phyloP scores from a whole-genome alignment of 169 alveolate genomes.

The Plasmodium reichenowi region DNA sequence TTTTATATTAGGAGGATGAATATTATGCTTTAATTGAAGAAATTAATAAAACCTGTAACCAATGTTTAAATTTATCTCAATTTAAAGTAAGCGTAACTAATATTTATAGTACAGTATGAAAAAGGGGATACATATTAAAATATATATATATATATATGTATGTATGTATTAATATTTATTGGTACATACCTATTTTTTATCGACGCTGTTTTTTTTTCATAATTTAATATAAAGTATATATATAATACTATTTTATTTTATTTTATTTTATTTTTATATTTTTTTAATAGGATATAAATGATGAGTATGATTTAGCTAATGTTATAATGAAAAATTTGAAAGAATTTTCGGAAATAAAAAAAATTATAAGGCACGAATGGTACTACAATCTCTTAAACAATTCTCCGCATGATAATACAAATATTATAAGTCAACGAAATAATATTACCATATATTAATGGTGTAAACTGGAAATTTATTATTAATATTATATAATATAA shows the following conservation, averaged over 20 bases:
- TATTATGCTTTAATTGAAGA: conserved; percentile 62
- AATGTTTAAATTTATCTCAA: conserved; percentile 57
- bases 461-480: neutral
- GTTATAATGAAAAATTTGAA: conserved; percentile 52
- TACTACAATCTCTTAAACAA: conserved; percentile 47
- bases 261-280: neutral
- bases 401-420: conserved; percentile 69
- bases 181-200: too few relatives aligned
- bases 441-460: neutral
- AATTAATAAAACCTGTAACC: conserved; percentile 63
- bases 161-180: too few relatives aligned
- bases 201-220: too few relatives aligned
- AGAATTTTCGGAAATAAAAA: conserved; percentile 52
- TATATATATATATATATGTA: conserved; percentile 7
- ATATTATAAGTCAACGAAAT: conserved; percentile 9
- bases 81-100: conserved; percentile 39
- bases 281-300: conserved; percentile 50
- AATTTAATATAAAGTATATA: neutral
- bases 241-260: neutral
- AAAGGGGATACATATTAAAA: neutral
- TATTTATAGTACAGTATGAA: neutral
- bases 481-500: too few relatives aligned
- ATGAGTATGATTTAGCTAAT: conserved; percentile 70
- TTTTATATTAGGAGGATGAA: conserved; percentile 43
- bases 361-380: conserved; percentile 71